Percentiles rank a stretch among this genome's conserved stretches.
phyloP scores from a whole-genome alignment of 164 flowering plant species.

The Tetracentron sinense region DNA sequence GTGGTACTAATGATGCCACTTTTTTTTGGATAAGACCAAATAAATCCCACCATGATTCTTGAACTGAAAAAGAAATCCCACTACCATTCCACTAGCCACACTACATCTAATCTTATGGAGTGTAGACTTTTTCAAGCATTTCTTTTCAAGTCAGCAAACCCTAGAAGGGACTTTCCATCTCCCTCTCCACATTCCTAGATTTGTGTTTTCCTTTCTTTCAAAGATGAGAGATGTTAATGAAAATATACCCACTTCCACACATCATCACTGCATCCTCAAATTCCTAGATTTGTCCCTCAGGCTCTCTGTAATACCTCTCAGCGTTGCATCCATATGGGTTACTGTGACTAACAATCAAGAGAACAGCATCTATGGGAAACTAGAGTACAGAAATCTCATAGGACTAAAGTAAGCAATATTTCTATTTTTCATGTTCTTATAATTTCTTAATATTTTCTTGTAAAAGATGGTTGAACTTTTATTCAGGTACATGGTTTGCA shows the following conservation, averaged over 20 bases:
- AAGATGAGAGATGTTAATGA: slow-evolving; percentile 34
- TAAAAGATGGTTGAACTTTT: not conserved
- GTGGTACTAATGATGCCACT: slow-evolving; percentile 14
- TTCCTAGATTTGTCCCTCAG: slow-evolving; percentile 55
- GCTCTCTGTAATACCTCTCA: slow-evolving; percentile 57
- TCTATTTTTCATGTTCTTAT: too few species aligned
- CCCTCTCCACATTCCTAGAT: not conserved
- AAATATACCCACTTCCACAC: slow-evolving; percentile 12
- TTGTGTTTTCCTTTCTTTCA: not conserved
- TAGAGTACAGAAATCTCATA: slow-evolving; percentile 49
- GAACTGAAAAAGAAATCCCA: not conserved
- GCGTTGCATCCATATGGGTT: slow-evolving; percentile 66
- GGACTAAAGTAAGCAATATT: slow-evolving; percentile 59
- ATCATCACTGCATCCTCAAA: slow-evolving; percentile 35
- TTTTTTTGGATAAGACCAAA: slow-evolving; percentile 5
- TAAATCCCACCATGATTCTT: slow-evolving; percentile 13
- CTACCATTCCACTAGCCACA: not conserved
- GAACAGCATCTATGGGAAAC: slow-evolving; percentile 50
- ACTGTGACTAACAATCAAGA: slow-evolving; percentile 59
- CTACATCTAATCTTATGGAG: not conserved
- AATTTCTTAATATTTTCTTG: not conserved
- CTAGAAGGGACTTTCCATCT: too few species aligned
- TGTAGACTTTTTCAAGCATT: not conserved
- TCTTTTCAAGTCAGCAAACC: not conserved
- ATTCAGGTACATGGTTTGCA: slow-evolving; percentile 66